Conservation (phyloP, 495 filamentous ascomycete genomes). For the Aspergillus leporis region DNA sequence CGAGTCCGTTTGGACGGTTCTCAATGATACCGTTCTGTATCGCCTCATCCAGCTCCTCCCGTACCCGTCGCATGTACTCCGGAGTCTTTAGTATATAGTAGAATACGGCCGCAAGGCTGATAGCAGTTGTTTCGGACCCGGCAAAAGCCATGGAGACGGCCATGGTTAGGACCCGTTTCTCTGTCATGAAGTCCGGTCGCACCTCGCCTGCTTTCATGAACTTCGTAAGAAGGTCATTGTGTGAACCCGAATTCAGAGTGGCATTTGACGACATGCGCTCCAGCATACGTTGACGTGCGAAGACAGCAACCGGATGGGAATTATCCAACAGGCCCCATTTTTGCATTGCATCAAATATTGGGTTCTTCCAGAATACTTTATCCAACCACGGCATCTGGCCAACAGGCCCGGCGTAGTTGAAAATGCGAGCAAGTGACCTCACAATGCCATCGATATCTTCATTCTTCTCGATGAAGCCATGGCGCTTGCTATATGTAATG, state of each 20-base stretch:
- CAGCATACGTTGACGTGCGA: slow-evolving; percentile 55
- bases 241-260: neutral
- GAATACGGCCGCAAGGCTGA: slow-evolving; percentile 61
- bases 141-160: slow-evolving; percentile 48
- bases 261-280: slow-evolving; percentile 18
- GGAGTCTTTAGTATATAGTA: slow-evolving; percentile 64
- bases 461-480: slow-evolving; percentile 62
- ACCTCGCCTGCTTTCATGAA: slow-evolving; percentile 36
- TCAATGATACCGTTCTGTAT: slow-evolving; percentile 47
- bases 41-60: slow-evolving; percentile 55
- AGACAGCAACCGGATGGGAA: slow-evolving; percentile 25
- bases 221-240: slow-evolving; percentile 28
- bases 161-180: slow-evolving; percentile 32
- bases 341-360: slow-evolving; percentile 28
- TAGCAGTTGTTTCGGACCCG: slow-evolving; percentile 67
- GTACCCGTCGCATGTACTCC: slow-evolving; percentile 40
- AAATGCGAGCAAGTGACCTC: slow-evolving; percentile 40
- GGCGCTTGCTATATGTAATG: slow-evolving; percentile 62
- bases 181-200: slow-evolving; percentile 32
- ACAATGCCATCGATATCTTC: slow-evolving; percentile 57
- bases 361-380: slow-evolving; percentile 52
- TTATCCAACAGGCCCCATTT: slow-evolving; percentile 15
- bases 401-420: slow-evolving; percentile 48
- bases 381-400: slow-evolving; percentile 56
- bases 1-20: slow-evolving; percentile 53